A percentile compares a stretch with the other conserved stretches of the same genome.
These are phyloP conservation scores for Yamagishiella unicocca DNA, from an alignment of 139 green algal species.

Conservation along the genomic window DNA sequence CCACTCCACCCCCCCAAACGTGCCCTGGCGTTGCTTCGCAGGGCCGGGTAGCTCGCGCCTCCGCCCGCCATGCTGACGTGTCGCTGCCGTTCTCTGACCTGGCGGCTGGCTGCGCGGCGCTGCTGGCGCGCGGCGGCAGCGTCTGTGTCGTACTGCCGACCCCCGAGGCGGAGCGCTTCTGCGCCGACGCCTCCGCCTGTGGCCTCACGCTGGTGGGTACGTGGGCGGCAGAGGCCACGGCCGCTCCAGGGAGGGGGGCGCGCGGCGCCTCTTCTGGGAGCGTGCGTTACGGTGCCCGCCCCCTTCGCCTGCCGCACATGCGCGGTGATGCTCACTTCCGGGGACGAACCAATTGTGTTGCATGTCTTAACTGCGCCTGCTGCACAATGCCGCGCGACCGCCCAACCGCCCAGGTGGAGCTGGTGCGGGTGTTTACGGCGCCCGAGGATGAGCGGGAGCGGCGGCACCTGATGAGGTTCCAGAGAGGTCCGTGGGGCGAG, in stretches of 20 bases:
- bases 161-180: slow-evolving; percentile 44
- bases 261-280: no score
- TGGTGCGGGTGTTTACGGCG: slow-evolving; percentile 43
- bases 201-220: slow-evolving; percentile 55
- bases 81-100: slow-evolving; percentile 54
- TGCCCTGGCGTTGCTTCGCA: no score
- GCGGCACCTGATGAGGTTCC: slow-evolving; percentile 50
- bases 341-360: neutral
- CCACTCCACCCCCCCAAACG: no score
- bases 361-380: neutral
- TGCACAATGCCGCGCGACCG: no score
- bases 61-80: slow-evolving; percentile 61
- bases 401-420: slow-evolving; percentile 1
- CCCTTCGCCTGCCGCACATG: no score
- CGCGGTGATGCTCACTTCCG: no score
- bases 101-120: slow-evolving; percentile 40
- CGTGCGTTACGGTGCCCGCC: no score
- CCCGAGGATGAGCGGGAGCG: slow-evolving; percentile 13
- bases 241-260: neutral
- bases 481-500: neutral
- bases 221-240: no score
- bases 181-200: neutral
- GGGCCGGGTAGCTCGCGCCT: slow-evolving; percentile 22
- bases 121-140: slow-evolving; percentile 52
- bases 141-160: slow-evolving; percentile 56